These are phyloP conservation scores for Aureobasidium vineae DNA, from an alignment of 2,329 filamentous ascomycete species.

Conservation along the genomic window DNA sequence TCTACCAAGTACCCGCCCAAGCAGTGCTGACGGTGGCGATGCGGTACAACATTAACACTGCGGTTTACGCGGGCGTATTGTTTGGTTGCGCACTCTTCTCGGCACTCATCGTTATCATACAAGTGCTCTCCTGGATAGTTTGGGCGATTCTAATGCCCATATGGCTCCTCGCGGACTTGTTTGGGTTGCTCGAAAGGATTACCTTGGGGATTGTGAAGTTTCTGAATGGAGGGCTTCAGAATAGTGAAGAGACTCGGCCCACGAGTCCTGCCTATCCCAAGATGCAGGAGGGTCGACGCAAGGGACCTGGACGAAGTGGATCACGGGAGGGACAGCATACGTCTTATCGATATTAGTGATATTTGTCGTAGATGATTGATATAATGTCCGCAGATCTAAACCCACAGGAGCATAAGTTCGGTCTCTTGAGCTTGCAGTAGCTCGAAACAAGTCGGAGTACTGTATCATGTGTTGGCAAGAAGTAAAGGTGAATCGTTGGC, in stretches of 20 bases:
- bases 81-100: neutral
- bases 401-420: neutral
- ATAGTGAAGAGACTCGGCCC: neutral
- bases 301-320: neutral
- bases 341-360: neutral
- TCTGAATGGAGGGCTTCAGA: neutral
- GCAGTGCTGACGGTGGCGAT: neutral
- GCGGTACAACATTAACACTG: neutral
- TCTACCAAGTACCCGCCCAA: neutral
- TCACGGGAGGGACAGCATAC: neutral
- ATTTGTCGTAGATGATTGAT: neutral
- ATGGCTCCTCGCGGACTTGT: neutral
- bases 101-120: no score
- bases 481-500: neutral
- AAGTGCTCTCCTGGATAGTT: neutral
- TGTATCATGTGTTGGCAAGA: neutral
- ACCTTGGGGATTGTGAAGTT: neutral
- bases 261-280: neutral
- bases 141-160: neutral
- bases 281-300: neutral
- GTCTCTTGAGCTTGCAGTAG: neutral
- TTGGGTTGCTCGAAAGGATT: neutral
- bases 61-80: neutral
- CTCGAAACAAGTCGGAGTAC: neutral
- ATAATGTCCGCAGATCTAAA: neutral